Evolutionary conservation across 345 rosid species (phyloP).

Genomic region (Rhizophora apiculata): DNA sequence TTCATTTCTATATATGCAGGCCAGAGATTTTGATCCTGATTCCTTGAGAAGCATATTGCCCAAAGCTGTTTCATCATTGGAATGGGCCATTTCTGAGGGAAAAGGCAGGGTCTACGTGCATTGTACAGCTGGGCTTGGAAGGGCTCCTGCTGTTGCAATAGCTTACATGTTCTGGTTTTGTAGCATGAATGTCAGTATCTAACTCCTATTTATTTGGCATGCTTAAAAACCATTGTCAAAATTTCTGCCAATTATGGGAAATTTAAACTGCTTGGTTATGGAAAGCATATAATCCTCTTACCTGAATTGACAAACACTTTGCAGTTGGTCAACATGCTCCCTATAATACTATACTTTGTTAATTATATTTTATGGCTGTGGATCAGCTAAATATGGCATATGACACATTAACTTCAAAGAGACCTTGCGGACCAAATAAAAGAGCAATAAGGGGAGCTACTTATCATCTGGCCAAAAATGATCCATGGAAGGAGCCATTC

Average conservation of each 20-base stretch:
- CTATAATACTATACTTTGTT: neutral
- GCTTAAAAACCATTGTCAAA: neutral
- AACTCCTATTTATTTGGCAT: neutral
- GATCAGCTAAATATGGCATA: conserved; percentile 70
- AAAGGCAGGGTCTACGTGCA: conserved; percentile 82
- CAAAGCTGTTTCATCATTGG: conserved; percentile 73
- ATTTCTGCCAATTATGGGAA: neutral
- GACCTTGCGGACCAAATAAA: conserved; percentile 87
- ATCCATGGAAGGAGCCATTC: conserved; percentile 72
- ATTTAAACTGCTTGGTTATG: neutral
- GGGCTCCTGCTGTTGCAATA: conserved; percentile 89
- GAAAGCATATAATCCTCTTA: too few species aligned
- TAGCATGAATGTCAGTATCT: conserved; percentile 55
- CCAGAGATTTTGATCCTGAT: conserved; percentile 80
- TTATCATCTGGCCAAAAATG: conserved; percentile 77
- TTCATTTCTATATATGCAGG: conserved; percentile 32
- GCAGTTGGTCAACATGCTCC: too few species aligned
- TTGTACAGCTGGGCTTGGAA: conserved; percentile 92
- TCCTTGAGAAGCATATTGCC: conserved; percentile 78
- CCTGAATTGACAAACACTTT: too few species aligned
- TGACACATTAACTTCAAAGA: conserved; percentile 55
- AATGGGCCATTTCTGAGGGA: conserved; percentile 79
- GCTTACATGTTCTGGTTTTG: conserved; percentile 91
- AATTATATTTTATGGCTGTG: neutral
- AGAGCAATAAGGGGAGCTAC: conserved; percentile 77